These are phyloP conservation scores for Tolypocladium tundrense DNA, from an alignment of 2,329 filamentous ascomycete species.

Conservation along the genomic window DNA sequence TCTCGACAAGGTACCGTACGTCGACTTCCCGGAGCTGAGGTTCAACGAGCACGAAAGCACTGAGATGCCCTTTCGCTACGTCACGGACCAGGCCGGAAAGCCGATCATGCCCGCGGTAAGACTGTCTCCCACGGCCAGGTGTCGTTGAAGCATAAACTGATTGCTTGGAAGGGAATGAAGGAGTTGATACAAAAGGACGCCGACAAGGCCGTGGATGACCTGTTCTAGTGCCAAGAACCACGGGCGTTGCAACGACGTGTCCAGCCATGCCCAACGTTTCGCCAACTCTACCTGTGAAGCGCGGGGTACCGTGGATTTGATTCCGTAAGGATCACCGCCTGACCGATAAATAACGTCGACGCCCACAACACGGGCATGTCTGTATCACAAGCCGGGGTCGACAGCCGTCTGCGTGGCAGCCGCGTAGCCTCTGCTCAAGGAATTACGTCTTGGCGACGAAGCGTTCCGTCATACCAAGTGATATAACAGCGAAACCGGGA, in stretches of 20 bases:
- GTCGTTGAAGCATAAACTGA: constrained; percentile 10
- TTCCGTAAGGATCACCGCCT: not conserved
- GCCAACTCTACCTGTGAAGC: not conserved
- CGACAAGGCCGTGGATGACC: constrained; percentile 80
- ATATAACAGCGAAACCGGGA: not conserved
- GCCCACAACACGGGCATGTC: not conserved
- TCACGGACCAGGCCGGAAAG: constrained; percentile 61
- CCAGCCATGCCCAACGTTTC: not conserved
- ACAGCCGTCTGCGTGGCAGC: not conserved
- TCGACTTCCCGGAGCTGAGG: constrained; percentile 82
- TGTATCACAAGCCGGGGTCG: not conserved
- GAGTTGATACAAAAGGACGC: constrained; percentile 89
- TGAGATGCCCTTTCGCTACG: constrained; percentile 97
- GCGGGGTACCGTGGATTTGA: too few relatives aligned
- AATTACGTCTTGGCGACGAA: not conserved
- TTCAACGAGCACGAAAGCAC: constrained; percentile 90
- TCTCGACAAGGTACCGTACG: constrained; percentile 67
- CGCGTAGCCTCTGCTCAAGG: not conserved
- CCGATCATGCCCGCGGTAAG: constrained; percentile 86
- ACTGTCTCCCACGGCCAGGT: not conserved
- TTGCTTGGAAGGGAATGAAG: constrained; percentile 65
- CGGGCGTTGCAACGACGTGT: not conserved
- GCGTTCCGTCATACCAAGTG: not conserved
- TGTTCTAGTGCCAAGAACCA: constrained; percentile 47
- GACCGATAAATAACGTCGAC: not conserved